phyloP scores from a whole-genome alignment of 2,329 filamentous ascomycete species.

The Aspergillus sp. region DNA sequence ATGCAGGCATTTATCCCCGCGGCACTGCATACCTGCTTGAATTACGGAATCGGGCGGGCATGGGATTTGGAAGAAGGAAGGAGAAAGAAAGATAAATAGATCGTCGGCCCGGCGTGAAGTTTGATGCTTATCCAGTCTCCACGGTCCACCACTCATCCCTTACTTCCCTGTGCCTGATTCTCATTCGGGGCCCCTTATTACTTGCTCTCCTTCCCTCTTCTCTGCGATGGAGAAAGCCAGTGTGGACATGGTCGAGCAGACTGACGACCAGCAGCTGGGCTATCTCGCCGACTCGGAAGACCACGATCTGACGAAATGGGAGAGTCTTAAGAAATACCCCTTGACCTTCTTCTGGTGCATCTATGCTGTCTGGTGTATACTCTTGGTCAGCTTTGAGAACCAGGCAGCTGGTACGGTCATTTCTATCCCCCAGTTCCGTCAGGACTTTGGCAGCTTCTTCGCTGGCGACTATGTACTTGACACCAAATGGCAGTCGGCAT shows the following conservation, averaged over 20 bases:
- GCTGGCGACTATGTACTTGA: constrained; percentile 4
- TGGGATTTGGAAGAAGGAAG: neutral
- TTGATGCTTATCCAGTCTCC: neutral
- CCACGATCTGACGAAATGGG: constrained; percentile 3
- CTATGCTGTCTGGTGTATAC: constrained; percentile 9
- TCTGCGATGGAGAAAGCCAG: constrained; percentile 4
- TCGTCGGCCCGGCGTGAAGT: neutral
- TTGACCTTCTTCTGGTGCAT: constrained; percentile 7
- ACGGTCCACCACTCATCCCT: neutral
- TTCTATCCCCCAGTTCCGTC: constrained; percentile 8
- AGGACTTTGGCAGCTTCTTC: constrained; percentile 7
- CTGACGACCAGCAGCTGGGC: constrained; percentile 6
- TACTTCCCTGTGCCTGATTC: neutral
- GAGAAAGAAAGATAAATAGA: neutral
- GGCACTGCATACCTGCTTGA: neutral
- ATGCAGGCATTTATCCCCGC: neutral
- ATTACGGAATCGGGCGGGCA: neutral
- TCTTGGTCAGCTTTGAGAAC: constrained; percentile 9
- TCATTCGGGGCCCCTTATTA: neutral
- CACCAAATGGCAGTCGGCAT: constrained; percentile 10
- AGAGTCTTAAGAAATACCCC: constrained; percentile 6
- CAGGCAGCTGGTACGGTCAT: constrained; percentile 3
- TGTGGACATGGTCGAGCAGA: constrained; percentile 6
- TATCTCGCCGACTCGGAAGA: constrained; percentile 8
- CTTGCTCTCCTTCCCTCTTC: neutral